Base-by-base conservation (phyloP, 768 basidiomycete species). In the Kockovaella imperatae region DNA sequence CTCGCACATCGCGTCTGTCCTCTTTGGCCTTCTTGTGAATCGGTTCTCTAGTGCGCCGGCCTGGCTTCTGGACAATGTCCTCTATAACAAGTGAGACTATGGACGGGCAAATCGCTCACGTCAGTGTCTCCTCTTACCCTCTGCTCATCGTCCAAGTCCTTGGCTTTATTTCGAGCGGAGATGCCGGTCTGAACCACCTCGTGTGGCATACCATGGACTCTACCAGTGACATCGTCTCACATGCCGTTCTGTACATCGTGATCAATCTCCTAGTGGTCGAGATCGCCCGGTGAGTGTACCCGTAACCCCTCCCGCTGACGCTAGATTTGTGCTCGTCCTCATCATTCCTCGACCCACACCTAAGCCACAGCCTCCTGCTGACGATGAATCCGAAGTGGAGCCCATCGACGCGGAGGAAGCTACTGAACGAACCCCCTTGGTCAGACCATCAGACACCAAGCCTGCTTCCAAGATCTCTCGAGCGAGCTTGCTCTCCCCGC, bases 121-220 rank as follows among this genome's bases (percentile, higher is more conserved):
- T 3, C 42, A 69, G 65, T 36, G 62, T 67, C 10, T 54, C 57
- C 0, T 60, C 64, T 11, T 66, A 59, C 45, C 66, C 66, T 1
- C 50, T 67, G 1, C 39, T 67, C 13, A n/a, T 67, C 5, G 49
- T 61, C 17, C 50, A 55, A 29, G 53, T 54, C 10, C 52, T 66
- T 7, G 52, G 53, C 35, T 34, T 47, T n/a, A 23, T 56, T 13
- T 57, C 58, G 2, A 42, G 24, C 17, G 42, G 41, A 26, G 35
- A 28, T 6, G 43, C 35, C 5, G 49, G 56, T 13, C 53, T 70
- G 4, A 42, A 38, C 10, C 68, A 70, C 36, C 57, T 70, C 5
- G 29, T 53, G 39, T 70, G 66, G 68, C 36, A 66, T 32, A 46
- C 42, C 6, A 57, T 60, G 60, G 66, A 70, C 21, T 52, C 43